A percentile compares a stretch with the other conserved stretches of the same genome.
These are phyloP conservation scores for Yarrowia porcina DNA, from an alignment of 805 yeast species.

Conservation along the genomic window DNA sequence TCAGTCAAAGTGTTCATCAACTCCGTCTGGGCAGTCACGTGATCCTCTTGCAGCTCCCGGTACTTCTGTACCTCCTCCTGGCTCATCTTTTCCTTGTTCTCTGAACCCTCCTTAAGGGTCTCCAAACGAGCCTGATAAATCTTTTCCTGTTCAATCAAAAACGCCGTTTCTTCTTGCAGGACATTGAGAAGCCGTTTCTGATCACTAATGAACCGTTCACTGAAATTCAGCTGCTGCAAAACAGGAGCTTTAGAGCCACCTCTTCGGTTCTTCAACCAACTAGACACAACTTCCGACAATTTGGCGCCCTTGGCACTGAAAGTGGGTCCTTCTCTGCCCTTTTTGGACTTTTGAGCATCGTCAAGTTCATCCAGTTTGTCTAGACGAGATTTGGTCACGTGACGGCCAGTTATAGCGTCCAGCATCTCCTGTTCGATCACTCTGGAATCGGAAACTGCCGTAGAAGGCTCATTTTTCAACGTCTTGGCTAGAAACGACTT, in stretches of 20 bases:
- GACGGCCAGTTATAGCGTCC: background rate
- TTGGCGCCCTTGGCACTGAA: no score
- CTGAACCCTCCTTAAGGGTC: background rate
- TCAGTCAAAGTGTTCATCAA: background rate
- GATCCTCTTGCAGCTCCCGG: background rate
- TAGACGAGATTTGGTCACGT: background rate
- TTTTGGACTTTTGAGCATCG: background rate
- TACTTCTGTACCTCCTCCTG: no score
- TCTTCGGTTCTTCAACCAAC: background rate
- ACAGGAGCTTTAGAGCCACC: background rate
- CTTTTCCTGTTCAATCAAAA: background rate
- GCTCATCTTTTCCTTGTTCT: background rate
- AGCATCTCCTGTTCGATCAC: background rate
- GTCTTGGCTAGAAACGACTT: background rate
- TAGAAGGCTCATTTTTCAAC: no score
- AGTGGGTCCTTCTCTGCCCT: no score
- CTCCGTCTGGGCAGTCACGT: background rate
- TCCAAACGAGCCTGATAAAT: background rate
- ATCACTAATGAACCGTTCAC: background rate
- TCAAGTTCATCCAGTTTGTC: background rate
- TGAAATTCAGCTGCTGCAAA: background rate
- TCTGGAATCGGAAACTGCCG: no score
- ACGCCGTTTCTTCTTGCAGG: background rate
- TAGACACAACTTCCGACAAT: no score
- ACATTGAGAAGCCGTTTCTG: background rate